These are phyloP conservation scores for Lipomyces sp. DNA, from an alignment of 805 yeast species.

Conservation along the genomic window DNA sequence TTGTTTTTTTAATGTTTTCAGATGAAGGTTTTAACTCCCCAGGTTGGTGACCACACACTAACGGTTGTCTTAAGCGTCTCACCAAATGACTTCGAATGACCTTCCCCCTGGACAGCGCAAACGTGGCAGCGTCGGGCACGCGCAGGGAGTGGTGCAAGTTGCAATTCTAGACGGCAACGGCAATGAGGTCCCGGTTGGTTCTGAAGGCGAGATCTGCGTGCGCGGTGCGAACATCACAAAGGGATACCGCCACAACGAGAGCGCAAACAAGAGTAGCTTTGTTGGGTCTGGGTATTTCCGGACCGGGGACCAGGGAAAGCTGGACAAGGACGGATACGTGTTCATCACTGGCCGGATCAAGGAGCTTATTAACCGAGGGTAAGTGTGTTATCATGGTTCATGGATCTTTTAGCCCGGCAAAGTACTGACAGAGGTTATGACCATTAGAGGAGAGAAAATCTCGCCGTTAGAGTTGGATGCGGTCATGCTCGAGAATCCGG, in stretches of 20 bases:
- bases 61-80: conserved; percentile 42
- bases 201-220: conserved; percentile 66
- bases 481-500: conserved; percentile 55
- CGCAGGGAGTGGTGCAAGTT: conserved; percentile 66
- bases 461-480: conserved; percentile 70
- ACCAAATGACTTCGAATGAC: conserved; percentile 71
- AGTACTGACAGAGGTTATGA: neutral
- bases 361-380: conserved; percentile 65
- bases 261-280: conserved; percentile 67
- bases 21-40: no score
- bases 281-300: conserved; percentile 62
- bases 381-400: neutral
- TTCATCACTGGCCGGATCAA: conserved; percentile 67
- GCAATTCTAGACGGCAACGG: conserved; percentile 54
- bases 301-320: conserved; percentile 73
- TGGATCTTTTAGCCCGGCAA: neutral
- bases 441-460: conserved; percentile 62
- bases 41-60: neutral
- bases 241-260: conserved; percentile 68
- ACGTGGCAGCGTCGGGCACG: conserved; percentile 72
- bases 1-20: neutral
- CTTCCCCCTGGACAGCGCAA: conserved; percentile 62
- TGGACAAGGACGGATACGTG: conserved; percentile 57
- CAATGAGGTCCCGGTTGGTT: conserved; percentile 48
- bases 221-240: conserved; percentile 66